These are phyloP conservation scores for Phialocephala subalpina DNA, from an alignment of 2,329 filamentous ascomycete genomes.

Conservation along the genomic window DNA sequence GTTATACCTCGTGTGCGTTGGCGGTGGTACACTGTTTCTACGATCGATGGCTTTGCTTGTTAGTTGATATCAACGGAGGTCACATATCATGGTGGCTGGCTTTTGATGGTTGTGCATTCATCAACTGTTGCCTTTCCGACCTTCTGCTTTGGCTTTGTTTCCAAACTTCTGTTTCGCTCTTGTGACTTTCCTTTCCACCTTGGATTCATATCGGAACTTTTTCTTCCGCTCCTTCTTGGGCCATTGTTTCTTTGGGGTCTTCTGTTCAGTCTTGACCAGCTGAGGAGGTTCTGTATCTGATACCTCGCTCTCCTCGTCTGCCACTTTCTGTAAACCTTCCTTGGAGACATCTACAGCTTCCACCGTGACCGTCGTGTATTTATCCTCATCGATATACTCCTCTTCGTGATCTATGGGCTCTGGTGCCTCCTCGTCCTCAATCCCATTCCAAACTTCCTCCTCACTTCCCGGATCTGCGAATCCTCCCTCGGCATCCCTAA, in stretches of 20 bases:
- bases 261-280: slow-evolving; percentile 43
- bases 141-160: slow-evolving; percentile 50
- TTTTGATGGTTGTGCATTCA: slow-evolving; percentile 10
- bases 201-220: slow-evolving; percentile 93
- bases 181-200: slow-evolving; percentile 80
- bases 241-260: slow-evolving; percentile 56
- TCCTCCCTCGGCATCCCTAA: slow-evolving; percentile 44
- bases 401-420: slow-evolving; percentile 77
- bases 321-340: slow-evolving; percentile 71
- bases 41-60: slow-evolving; percentile 34
- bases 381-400: slow-evolving; percentile 96
- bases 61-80: slow-evolving; percentile 26
- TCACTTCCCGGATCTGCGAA: slow-evolving; percentile 52
- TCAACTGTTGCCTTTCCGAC: slow-evolving; percentile 42
- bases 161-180: slow-evolving; percentile 76
- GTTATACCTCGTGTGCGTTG: slow-evolving; percentile 39
- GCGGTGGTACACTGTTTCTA: slow-evolving; percentile 38
- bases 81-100: slow-evolving; percentile 5
- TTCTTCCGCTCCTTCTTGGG: slow-evolving; percentile 80
- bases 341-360: slow-evolving; percentile 85
- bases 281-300: slow-evolving; percentile 44
- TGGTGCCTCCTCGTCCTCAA: slow-evolving; percentile 59
- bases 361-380: slow-evolving; percentile 93
- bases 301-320: slow-evolving; percentile 45
- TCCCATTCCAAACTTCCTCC: slow-evolving; percentile 70